Conservation (phyloP, 768 basidiomycete genomes). For the Mycena floridula region DNA sequence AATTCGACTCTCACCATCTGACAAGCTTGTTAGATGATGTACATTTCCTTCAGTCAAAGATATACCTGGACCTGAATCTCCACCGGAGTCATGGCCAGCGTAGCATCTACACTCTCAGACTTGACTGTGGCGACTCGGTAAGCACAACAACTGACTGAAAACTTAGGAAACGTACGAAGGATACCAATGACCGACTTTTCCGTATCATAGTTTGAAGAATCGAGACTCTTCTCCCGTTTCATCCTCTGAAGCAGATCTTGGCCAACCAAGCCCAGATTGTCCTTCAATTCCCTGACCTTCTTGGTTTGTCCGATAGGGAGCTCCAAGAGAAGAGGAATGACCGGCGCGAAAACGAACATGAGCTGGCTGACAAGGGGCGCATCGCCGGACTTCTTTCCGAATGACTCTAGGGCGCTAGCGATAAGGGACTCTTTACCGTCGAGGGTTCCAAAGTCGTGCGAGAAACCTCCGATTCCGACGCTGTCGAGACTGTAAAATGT, state of each 20-base stretch:
- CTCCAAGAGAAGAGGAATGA: slow-evolving; percentile 8
- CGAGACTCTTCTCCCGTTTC: slow-evolving; percentile 8
- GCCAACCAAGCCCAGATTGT: slow-evolving; percentile 9
- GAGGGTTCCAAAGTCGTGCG: neutral
- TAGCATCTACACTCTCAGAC: too few species aligned
- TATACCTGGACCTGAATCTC: slow-evolving; percentile 26
- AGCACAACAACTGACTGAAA: too few species aligned
- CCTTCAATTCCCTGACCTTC: slow-evolving; percentile 1
- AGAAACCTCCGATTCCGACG: neutral
- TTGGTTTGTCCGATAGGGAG: slow-evolving; percentile 8
- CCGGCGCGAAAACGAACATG: slow-evolving; percentile 5
- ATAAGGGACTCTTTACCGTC: slow-evolving; percentile 12
- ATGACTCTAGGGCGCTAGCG: slow-evolving; percentile 17
- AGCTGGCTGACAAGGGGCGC: neutral
- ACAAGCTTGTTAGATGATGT: too few species aligned
- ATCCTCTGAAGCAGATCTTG: slow-evolving; percentile 7
- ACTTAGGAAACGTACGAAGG: slow-evolving; percentile 15
- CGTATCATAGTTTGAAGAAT: neutral
- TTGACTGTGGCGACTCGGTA: too few species aligned
- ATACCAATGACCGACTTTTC: slow-evolving; percentile 20
- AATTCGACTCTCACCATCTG: neutral
- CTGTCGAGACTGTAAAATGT: neutral
- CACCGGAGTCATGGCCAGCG: slow-evolving; percentile 16
- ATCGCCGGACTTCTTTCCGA: slow-evolving; percentile 9
- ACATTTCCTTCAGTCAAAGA: too few species aligned